Percentiles rank a stretch among this genome's conserved stretches.
phyloP scores from a whole-genome alignment of 768 basidiomycete genomes.

The Agaricus sinodeliciosus region DNA sequence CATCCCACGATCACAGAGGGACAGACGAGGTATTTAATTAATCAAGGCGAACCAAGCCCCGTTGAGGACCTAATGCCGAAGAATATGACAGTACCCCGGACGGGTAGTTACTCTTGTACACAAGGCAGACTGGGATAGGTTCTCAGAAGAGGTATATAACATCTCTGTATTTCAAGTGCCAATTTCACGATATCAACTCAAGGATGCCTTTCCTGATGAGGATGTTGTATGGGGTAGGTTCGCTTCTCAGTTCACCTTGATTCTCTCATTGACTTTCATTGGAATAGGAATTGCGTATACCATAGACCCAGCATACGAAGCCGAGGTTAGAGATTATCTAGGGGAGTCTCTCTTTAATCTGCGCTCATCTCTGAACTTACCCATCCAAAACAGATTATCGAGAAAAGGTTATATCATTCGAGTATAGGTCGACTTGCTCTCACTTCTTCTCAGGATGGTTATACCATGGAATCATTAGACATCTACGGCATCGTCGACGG shows the following conservation, averaged over 20 bases:
- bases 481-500: constrained; percentile 58
- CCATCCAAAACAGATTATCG: constrained; percentile 54
- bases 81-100: constrained; percentile 57
- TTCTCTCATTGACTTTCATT: neutral
- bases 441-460: constrained; percentile 64
- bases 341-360: constrained; percentile 37
- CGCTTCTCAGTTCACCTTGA: neutral
- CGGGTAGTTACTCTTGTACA: constrained; percentile 87
- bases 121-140: constrained; percentile 80
- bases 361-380: constrained; percentile 5
- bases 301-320: constrained; percentile 70
- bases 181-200: neutral
- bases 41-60: neutral
- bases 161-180: too few species aligned
- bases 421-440: neutral
- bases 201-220: constrained; percentile 68
- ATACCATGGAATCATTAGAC: constrained; percentile 75
- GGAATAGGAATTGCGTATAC: constrained; percentile 73
- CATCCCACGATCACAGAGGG: constrained; percentile 89
- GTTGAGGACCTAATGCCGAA: neutral
- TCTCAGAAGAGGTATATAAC: constrained; percentile 55
- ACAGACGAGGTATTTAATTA: constrained; percentile 63
- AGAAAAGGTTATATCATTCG: constrained; percentile 54
- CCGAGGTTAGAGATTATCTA: constrained; percentile 78
- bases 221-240: constrained; percentile 80